Conservation (phyloP, 1,139 yeast species). For the Nematodospora anomalae region DNA sequence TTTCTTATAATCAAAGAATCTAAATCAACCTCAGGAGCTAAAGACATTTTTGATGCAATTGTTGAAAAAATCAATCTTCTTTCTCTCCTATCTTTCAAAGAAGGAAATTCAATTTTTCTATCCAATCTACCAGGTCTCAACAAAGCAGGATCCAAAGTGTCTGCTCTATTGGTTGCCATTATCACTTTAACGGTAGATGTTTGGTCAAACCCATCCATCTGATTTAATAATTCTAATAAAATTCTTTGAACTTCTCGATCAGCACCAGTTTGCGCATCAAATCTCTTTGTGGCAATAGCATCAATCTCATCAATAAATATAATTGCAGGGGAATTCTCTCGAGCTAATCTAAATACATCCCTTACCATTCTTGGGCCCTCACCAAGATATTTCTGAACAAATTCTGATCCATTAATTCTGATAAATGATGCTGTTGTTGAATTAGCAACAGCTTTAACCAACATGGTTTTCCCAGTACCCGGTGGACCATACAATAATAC, state of each 20-base stretch:
- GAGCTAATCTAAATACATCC: constrained; percentile 94
- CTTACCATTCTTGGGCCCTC: constrained; percentile 99
- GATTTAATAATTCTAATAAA: constrained; percentile 89
- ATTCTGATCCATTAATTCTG: constrained; percentile 96
- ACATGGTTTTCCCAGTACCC: constrained; percentile 99
- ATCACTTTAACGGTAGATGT: constrained; percentile 93
- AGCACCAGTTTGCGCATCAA: constrained; percentile 99
- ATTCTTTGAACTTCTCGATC: constrained; percentile 99
- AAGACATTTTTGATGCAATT: constrained; percentile 94
- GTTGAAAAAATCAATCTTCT: constrained; percentile 95
- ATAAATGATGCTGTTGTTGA: constrained; percentile 94
- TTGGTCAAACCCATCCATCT: constrained; percentile 99
- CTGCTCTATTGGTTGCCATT: constrained; percentile 99
- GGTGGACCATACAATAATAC: constrained; percentile 97
- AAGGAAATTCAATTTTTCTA: constrained; percentile 96
- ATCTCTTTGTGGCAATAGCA: constrained; percentile 98
- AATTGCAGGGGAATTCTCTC: constrained; percentile 96
- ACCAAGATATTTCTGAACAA: constrained; percentile 96
- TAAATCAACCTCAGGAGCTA: constrained; percentile 96
- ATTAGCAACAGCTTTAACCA: constrained; percentile 98
- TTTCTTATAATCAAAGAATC: constrained; percentile 93
- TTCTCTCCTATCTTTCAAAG: constrained; percentile 93
- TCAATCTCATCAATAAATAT: constrained; percentile 98
- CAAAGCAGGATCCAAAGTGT: constrained; percentile 94
- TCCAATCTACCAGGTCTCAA: constrained; percentile 98